A percentile compares a stretch with the other conserved stretches of the same genome.
These are phyloP conservation scores for Phaeophleospora eucalypticola DNA, from an alignment of 2,329 filamentous ascomycete genomes.

Conservation along the genomic window DNA sequence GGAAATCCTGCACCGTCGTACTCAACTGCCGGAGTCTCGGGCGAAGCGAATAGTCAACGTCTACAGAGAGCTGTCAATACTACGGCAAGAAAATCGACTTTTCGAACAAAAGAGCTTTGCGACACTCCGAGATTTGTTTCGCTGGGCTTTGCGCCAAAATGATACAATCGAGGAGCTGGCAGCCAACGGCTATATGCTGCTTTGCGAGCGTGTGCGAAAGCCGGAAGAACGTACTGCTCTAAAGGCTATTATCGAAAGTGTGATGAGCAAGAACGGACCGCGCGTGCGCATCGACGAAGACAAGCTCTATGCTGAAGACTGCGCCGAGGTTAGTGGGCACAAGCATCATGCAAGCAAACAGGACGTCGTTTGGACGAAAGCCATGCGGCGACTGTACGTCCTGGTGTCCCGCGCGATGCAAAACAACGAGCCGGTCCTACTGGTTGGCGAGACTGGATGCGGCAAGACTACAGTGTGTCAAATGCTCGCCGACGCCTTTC, in stretches of 20 bases:
- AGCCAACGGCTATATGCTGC: constrained; percentile 89
- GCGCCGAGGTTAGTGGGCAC: constrained; percentile 36
- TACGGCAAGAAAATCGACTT: constrained; percentile 83
- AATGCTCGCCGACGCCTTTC: constrained; percentile 75
- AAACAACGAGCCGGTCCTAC: constrained; percentile 87
- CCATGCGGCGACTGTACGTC: constrained; percentile 87
- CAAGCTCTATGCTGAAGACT: constrained; percentile 60
- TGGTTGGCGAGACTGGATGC: constrained; percentile 95
- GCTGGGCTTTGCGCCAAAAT: constrained; percentile 84
- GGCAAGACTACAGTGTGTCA: constrained; percentile 98
- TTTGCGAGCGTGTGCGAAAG: constrained; percentile 92
- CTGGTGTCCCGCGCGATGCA: constrained; percentile 80
- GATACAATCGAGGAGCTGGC: constrained; percentile 86
- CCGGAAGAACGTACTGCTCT: constrained; percentile 79
- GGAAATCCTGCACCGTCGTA: constrained; percentile 82
- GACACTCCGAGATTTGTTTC: constrained; percentile 88
- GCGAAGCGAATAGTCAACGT: constrained; percentile 87
- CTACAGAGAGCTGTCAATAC: constrained; percentile 84
- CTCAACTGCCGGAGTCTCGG: constrained; percentile 85
- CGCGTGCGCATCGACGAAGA: constrained; percentile 71
- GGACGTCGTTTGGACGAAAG: constrained; percentile 86
- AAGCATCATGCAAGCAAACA: constrained; percentile 46
- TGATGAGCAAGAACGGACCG: constrained; percentile 61
- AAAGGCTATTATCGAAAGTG: constrained; percentile 79
- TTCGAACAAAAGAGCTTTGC: constrained; percentile 99